Base-by-base conservation (phyloP, 768 basidiomycete genomes). In the Austroboletus festivus region DNA sequence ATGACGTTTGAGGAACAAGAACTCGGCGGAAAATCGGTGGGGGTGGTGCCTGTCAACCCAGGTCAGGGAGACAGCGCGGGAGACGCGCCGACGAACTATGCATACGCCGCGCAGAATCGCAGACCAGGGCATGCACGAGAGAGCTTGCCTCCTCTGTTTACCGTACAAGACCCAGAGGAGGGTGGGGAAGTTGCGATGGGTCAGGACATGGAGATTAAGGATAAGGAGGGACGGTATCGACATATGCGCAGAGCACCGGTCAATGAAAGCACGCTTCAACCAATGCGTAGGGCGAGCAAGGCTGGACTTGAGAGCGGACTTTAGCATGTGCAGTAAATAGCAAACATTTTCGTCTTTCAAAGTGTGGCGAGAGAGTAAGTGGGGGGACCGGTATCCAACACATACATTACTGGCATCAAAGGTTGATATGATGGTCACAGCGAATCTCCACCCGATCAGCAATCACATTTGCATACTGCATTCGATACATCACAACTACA, bases 1-100 rank as follows among this genome's bases (percentile, higher is more conserved):
- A 96, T 96, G 94, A 86, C 83, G 40, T 96, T 94, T 61, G 94
- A 98, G 71, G 93, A 95, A 62, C 85, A 61, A 89, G 95, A 68
- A 73, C 94, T 42, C 83, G 93, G 51, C 75, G 88, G 45, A 82
- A 60, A 69, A 57, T 60, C 64, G 45, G 56, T 63, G 51, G 61
- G 59, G 39, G 56, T 65, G 13, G 57, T 52, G 15, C 47, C 60
- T 2, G 53, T 23, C 11, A 42, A 31, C 21, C 42, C 61, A 16
- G 57, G 54, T n/a, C 57, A 57, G 11, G 48, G 51, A 11, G 61
- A 58, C 1, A 18, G 38, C 20, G 28, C 57, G 5, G 58, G 62
- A 3, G 64, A 71, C 47, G 50, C 62, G 22, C 67, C 57, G 7
- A 44, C 55, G n/a, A 73, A 71, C 46, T 72, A 78, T 56, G 69